phyloP scores from a whole-genome alignment of 2,329 filamentous ascomycete genomes.

The Rosellinia necatrix region DNA sequence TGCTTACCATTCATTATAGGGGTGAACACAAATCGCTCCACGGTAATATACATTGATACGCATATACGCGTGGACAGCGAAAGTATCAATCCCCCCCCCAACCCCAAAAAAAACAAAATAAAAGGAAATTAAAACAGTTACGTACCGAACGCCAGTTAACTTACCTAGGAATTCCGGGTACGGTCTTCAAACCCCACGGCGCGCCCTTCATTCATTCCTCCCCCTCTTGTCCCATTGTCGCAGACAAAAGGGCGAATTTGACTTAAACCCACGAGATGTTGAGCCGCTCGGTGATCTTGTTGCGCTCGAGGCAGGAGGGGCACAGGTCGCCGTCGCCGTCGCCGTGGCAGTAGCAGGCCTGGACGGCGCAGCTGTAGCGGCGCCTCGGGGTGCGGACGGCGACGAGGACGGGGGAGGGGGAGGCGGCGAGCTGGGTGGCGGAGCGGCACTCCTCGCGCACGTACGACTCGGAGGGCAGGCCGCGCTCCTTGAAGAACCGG shows the following conservation, averaged over 20 bases:
- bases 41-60: too few species aligned
- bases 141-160: too few species aligned
- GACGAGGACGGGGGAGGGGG: slow-evolving; percentile 1
- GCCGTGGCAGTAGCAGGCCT: slow-evolving; percentile 29
- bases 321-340: slow-evolving; percentile 2
- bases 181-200: too few species aligned
- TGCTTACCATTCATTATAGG: too few species aligned
- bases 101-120: too few species aligned
- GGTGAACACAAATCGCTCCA: too few species aligned
- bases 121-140: too few species aligned
- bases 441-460: slow-evolving; percentile 9
- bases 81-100: too few species aligned
- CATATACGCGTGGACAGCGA: too few species aligned
- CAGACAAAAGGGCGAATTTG: neutral
- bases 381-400: slow-evolving; percentile 23
- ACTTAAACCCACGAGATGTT: slow-evolving; percentile 13
- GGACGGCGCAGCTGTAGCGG: slow-evolving; percentile 28
- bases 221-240: neutral
- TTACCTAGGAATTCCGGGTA: too few species aligned
- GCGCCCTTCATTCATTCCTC: neutral
- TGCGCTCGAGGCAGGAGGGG: slow-evolving; percentile 14
- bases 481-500: slow-evolving; percentile 24
- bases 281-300: neutral
- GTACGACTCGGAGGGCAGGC: slow-evolving; percentile 22
- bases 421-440: slow-evolving; percentile 3